A percentile compares a stretch with the other conserved stretches of the same genome.
Conservation (phyloP, 768 basidiomycete genomes). For the Cystobasidium ongulense region DNA sequence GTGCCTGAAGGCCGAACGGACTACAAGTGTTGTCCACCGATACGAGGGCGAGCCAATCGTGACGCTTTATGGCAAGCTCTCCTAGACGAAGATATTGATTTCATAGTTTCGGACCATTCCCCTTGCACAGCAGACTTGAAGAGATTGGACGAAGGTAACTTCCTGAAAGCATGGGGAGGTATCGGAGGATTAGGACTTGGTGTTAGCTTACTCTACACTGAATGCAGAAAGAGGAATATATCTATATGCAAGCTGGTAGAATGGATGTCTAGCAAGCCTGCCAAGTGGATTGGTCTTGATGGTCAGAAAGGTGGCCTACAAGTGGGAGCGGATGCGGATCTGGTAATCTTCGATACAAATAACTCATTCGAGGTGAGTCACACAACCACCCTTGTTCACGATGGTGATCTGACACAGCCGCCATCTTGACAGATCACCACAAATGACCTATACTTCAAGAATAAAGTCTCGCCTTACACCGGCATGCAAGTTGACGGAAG, state of each 20-base stretch:
- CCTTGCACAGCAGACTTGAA: slow-evolving; percentile 73
- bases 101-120: slow-evolving; percentile 90
- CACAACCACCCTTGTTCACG: background rate
- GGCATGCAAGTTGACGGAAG: slow-evolving; percentile 62
- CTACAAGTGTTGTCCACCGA: slow-evolving; percentile 94
- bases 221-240: slow-evolving; percentile 57
- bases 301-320: slow-evolving; percentile 62
- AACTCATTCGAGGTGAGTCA: slow-evolving; percentile 41
- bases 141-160: slow-evolving; percentile 60
- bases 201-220: slow-evolving; percentile 79
- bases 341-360: slow-evolving; percentile 71
- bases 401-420: background rate
- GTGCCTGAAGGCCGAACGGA: slow-evolving; percentile 70
- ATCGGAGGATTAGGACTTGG: slow-evolving; percentile 86
- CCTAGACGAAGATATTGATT: slow-evolving; percentile 74
- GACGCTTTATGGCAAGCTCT: slow-evolving; percentile 73
- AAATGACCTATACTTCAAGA: slow-evolving; percentile 67
- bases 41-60: slow-evolving; percentile 65
- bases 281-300: slow-evolving; percentile 67
- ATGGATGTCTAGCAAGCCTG: slow-evolving; percentile 70
- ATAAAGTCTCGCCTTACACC: slow-evolving; percentile 84
- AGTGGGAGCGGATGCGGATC: slow-evolving; percentile 74
- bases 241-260: slow-evolving; percentile 57
- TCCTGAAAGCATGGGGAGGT: slow-evolving; percentile 91
- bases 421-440: background rate